These are phyloP conservation scores for Annulohypoxylon stygium DNA, from an alignment of 495 filamentous ascomycete species.

Conservation along the genomic window DNA sequence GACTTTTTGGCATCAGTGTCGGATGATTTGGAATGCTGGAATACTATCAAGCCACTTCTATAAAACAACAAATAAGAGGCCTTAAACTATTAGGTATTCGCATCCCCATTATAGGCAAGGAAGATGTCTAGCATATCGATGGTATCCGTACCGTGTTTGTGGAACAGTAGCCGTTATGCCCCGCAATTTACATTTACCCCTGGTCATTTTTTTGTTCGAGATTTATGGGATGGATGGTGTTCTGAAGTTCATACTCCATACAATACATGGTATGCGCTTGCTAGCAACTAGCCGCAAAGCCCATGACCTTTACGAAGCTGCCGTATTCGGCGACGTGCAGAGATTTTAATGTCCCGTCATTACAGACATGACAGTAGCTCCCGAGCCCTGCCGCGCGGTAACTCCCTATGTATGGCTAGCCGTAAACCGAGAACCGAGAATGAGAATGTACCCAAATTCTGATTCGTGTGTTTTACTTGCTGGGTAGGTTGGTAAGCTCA, in stretches of 20 bases:
- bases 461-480: not conserved
- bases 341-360: conserved; percentile 21
- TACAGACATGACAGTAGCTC: conserved; percentile 23
- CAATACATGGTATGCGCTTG: not conserved
- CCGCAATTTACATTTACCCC: conserved; percentile 33
- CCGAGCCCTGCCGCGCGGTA: conserved; percentile 15
- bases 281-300: conserved; percentile 14
- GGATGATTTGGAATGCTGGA: conserved; percentile 18
- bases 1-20: not conserved
- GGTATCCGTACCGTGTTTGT: conserved; percentile 29
- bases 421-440: conserved; percentile 15
- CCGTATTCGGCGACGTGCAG: conserved; percentile 34
- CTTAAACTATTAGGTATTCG: not conserved
- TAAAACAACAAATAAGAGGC: not conserved
- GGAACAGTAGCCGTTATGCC: conserved; percentile 33
- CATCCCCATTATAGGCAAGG: conserved; percentile 33
- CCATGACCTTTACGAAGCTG: conserved; percentile 8
- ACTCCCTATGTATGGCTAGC: not conserved
- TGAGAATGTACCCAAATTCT: not conserved
- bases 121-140: conserved; percentile 43
- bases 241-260: conserved; percentile 5
- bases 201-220: conserved; percentile 17
- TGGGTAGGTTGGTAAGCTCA: not conserved
- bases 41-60: conserved; percentile 10
- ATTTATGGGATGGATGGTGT: conserved; percentile 8